These are phyloP conservation scores for Glycine soja DNA, from an alignment of 306 rosid genomes.

Conservation along the genomic window DNA sequence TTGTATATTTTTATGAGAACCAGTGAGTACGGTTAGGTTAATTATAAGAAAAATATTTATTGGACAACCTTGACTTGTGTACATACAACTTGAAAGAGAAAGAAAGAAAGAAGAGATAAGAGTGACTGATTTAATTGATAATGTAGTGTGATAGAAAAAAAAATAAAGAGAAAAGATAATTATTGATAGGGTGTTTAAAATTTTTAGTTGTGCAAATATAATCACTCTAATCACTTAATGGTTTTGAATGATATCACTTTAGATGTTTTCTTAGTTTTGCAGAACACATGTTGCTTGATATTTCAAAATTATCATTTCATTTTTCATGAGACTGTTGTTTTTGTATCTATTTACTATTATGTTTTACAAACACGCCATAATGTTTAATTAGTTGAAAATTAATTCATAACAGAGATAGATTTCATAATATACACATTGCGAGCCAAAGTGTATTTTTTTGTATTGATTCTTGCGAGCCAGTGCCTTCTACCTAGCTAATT, in stretches of 20 bases:
- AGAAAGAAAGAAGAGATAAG: too few species aligned
- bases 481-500: background rate
- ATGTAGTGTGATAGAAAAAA: too few species aligned
- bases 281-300: background rate
- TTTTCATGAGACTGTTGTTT: background rate
- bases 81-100: too few species aligned
- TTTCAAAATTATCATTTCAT: slow-evolving; percentile 8
- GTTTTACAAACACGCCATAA: slow-evolving; percentile 2
- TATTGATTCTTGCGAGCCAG: background rate
- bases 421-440: background rate
- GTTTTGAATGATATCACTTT: background rate
- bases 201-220: too few species aligned
- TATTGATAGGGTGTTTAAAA: too few species aligned
- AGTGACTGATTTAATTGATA: too few species aligned
- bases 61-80: too few species aligned
- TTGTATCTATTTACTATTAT: background rate
- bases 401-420: background rate
- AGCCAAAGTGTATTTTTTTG: background rate
- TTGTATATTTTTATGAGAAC: background rate
- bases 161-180: too few species aligned
- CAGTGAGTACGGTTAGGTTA: background rate
- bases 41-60: too few species aligned
- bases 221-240: background rate
- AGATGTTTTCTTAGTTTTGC: background rate
- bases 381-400: background rate